Percentiles rank a stretch among this genome's conserved stretches.
Evolutionary conservation across 768 basidiomycete species (phyloP).

Genomic region (Daedalea quercina): DNA sequence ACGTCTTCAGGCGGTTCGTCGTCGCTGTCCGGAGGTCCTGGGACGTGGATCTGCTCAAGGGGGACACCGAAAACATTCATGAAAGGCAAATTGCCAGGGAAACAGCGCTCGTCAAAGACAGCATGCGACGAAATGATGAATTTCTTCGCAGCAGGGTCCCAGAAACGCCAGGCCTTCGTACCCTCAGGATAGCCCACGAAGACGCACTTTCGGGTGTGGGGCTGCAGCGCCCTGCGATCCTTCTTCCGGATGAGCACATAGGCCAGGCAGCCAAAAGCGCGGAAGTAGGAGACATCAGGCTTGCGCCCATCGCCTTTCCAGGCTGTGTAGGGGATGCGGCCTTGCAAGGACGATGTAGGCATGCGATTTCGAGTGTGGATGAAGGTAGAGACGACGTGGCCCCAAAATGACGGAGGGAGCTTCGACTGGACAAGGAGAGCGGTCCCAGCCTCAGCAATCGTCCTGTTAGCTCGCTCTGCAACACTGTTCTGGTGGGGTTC

Average conservation of each 20-base stretch:
- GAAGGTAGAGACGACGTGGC: constrained; percentile 1
- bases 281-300: constrained; percentile 26
- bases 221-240: constrained; percentile 20
- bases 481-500: constrained; percentile 17
- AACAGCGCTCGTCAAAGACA: constrained; percentile 8
- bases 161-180: constrained; percentile 7
- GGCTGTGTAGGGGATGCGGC: not conserved
- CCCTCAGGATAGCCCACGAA: constrained; percentile 17
- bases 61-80: constrained; percentile 4
- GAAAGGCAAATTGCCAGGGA: constrained; percentile 6
- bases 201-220: constrained; percentile 25
- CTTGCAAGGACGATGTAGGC: constrained; percentile 2
- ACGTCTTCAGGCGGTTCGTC: not conserved
- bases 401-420: constrained; percentile 4
- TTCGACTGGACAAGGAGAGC: constrained; percentile 4
- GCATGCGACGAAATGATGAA: constrained; percentile 7
- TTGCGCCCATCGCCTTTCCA: constrained; percentile 6
- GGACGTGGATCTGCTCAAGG: constrained; percentile 3
- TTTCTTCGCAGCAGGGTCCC: constrained; percentile 9
- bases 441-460: constrained; percentile 3
- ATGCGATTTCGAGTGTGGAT: constrained; percentile 3
- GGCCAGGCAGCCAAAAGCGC: constrained; percentile 31
- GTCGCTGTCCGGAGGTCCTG: not conserved
- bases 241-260: constrained; percentile 33
- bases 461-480: constrained; percentile 11